A percentile compares a stretch with the other conserved stretches of the same genome.
Evolutionary conservation across 805 yeast genomes (phyloP).

Genomic region (Schwanniomyces sp.): DNA sequence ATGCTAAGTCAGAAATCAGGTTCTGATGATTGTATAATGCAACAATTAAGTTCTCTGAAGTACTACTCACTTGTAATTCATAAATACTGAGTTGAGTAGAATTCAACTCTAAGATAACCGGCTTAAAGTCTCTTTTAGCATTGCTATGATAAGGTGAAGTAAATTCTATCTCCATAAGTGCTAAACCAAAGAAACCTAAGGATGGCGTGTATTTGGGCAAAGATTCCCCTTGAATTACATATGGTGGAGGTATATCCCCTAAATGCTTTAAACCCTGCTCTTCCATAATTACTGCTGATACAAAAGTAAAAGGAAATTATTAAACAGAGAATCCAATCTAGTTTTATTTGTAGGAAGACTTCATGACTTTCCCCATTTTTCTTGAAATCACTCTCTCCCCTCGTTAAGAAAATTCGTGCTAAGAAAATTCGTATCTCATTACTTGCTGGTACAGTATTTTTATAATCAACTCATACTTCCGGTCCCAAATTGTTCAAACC

Average conservation of each 20-base stretch:
- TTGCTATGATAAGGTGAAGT: conserved; percentile 35
- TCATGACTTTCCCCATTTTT: not conserved
- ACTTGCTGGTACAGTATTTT: not conserved
- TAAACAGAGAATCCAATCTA: not conserved
- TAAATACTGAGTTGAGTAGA: conserved; percentile 38
- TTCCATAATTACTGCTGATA: not conserved
- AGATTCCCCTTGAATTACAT: conserved; percentile 19
- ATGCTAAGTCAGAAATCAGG: conserved; percentile 15
- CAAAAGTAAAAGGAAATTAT: not conserved
- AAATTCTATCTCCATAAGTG: conserved; percentile 35
- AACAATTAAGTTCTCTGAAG: conserved; percentile 20
- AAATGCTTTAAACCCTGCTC: not conserved
- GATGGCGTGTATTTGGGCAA: conserved; percentile 33
- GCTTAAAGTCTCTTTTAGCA: conserved; percentile 29
- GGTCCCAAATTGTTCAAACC: not conserved
- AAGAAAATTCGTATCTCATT: not conserved
- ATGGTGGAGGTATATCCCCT: conserved; percentile 16
- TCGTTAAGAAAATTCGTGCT: not conserved
- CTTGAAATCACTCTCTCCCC: not conserved
- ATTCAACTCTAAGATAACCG: conserved; percentile 39
- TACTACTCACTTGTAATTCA: conserved; percentile 21
- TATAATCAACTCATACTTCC: too few relatives aligned
- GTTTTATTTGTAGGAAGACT: not conserved
- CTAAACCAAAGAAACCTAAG: conserved; percentile 30
- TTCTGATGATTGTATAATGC: conserved; percentile 32